Conservation (phyloP, 2,329 filamentous ascomycete species). For the Penicillium sp. region DNA sequence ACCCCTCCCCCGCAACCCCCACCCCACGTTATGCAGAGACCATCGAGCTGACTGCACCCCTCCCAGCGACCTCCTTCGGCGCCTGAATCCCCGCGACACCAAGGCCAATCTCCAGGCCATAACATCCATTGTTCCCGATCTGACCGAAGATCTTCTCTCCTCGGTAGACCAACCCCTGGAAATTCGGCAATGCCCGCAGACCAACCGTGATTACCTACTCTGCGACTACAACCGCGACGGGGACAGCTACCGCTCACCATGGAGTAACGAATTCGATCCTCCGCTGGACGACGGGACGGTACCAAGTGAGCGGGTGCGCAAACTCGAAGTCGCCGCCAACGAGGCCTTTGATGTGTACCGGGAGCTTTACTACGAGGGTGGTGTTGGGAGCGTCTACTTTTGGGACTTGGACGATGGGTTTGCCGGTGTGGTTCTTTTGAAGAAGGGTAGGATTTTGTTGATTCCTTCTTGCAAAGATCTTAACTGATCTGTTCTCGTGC, state of each 20-base stretch:
- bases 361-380: conserved; percentile 88
- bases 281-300: conserved; percentile 80
- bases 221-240: conserved; percentile 99
- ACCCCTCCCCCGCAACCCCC: conserved; percentile 19
- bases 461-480: background rate
- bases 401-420: conserved; percentile 99
- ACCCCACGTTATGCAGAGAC: conserved; percentile 12
- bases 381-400: conserved; percentile 92
- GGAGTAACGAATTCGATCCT: conserved; percentile 97
- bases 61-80: conserved; percentile 87
- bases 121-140: conserved; percentile 78
- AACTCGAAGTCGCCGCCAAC: conserved; percentile 90
- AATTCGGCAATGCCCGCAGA: conserved; percentile 76
- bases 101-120: conserved; percentile 81
- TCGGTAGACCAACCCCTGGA: conserved; percentile 94
- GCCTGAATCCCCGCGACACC: conserved; percentile 91
- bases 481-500: conserved; percentile 9
- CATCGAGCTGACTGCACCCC: conserved; percentile 24
- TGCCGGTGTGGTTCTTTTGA: conserved; percentile 87
- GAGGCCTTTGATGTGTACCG: conserved; percentile 96
- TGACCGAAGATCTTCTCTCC: conserved; percentile 95
- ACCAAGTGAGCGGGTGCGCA: conserved; percentile 81
- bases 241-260: conserved; percentile 95
- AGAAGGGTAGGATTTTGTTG: conserved; percentile 62
- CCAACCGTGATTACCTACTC: conserved; percentile 89